These are phyloP conservation scores for Trichosporon sp. DNA, from an alignment of 1,284 basidiomycete genomes.

Conservation along the genomic window DNA sequence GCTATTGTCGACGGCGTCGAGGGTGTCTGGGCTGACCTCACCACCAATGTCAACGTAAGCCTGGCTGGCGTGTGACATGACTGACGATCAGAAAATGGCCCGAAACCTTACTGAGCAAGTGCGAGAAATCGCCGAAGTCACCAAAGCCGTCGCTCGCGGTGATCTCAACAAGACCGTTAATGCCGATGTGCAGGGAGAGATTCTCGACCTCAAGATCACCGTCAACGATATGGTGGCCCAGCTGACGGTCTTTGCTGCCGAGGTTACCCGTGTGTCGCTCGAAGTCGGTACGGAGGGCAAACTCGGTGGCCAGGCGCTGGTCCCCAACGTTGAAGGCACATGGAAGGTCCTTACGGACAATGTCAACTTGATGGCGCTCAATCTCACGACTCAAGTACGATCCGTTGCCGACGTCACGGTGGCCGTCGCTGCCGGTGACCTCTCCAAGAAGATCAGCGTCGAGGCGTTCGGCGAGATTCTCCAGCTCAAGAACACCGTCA, in stretches of 20 bases:
- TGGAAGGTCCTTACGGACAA: slow-evolving; percentile 95
- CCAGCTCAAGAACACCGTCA: slow-evolving; percentile 68
- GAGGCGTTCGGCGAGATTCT: slow-evolving; percentile 97
- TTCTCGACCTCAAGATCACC: slow-evolving; percentile 80
- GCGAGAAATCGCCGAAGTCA: slow-evolving; percentile 93
- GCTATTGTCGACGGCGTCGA: slow-evolving; percentile 89
- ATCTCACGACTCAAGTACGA: slow-evolving; percentile 93
- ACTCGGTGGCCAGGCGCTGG: slow-evolving; percentile 87
- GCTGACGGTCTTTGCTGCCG: slow-evolving; percentile 62
- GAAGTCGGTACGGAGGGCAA: slow-evolving; percentile 96
- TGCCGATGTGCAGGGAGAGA: slow-evolving; percentile 96
- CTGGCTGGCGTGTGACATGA: not conserved
- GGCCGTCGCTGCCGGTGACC: slow-evolving; percentile 89
- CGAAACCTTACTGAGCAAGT: slow-evolving; percentile 95
- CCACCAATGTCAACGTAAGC: slow-evolving; percentile 79
- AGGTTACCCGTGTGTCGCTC: slow-evolving; percentile 78
- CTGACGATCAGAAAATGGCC: slow-evolving; percentile 70
- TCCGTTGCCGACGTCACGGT: slow-evolving; percentile 98
- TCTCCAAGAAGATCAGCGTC: slow-evolving; percentile 86
- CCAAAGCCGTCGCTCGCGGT: slow-evolving; percentile 92
- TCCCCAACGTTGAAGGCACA: slow-evolving; percentile 84
- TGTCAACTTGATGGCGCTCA: slow-evolving; percentile 71
- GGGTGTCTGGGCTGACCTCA: slow-evolving; percentile 91
- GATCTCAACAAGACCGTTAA: slow-evolving; percentile 87
- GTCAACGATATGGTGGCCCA: slow-evolving; percentile 61